Evolutionary conservation across 208 protist species (phyloP).

Genomic region (Trypanosoma boissoni): DNA sequence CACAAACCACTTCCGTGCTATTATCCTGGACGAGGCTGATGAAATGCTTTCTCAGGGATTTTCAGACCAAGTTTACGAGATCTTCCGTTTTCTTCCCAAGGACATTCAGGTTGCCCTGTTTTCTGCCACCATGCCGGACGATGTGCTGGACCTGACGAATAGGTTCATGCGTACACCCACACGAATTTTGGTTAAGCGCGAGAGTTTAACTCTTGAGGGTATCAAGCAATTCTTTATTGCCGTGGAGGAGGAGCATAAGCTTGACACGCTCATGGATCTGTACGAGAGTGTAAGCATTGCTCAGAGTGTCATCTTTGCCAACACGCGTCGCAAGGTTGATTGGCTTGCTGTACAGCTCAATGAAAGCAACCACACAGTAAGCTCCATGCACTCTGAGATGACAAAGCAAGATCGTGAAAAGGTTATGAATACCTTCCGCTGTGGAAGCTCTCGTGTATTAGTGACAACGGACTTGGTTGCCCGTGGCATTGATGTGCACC

Average conservation of each 20-base stretch:
- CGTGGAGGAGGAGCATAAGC: constrained; percentile 97
- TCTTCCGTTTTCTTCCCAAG: constrained; percentile 96
- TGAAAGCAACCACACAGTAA: constrained; percentile 92
- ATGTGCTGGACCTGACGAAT: constrained; percentile 98
- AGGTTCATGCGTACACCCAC: constrained; percentile 99
- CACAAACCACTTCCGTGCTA: constrained; percentile 91
- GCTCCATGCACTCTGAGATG: constrained; percentile 98
- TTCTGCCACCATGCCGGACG: constrained; percentile 98
- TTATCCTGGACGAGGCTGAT: constrained; percentile 99
- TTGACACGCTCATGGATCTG: constrained; percentile 96
- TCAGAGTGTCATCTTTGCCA: constrained; percentile 99
- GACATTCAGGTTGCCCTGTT: constrained; percentile 97
- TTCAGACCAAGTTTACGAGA: constrained; percentile 98
- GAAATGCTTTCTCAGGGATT: constrained; percentile 98
- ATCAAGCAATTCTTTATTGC: constrained; percentile 99
- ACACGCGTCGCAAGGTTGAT: constrained; percentile 98
- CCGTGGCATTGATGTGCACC: constrained; percentile 99
- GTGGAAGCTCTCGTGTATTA: constrained; percentile 95
- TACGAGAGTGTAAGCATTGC: constrained; percentile 92
- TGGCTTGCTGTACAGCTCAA: constrained; percentile 94
- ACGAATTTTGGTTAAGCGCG: constrained; percentile 99
- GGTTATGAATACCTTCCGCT: constrained; percentile 99
- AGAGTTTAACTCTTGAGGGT: constrained; percentile 98
- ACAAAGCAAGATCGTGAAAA: constrained; percentile 95
- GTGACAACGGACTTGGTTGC: constrained; percentile 99